phyloP scores from a whole-genome alignment of 2,329 filamentous ascomycete genomes.

The Helotiales sp. region DNA sequence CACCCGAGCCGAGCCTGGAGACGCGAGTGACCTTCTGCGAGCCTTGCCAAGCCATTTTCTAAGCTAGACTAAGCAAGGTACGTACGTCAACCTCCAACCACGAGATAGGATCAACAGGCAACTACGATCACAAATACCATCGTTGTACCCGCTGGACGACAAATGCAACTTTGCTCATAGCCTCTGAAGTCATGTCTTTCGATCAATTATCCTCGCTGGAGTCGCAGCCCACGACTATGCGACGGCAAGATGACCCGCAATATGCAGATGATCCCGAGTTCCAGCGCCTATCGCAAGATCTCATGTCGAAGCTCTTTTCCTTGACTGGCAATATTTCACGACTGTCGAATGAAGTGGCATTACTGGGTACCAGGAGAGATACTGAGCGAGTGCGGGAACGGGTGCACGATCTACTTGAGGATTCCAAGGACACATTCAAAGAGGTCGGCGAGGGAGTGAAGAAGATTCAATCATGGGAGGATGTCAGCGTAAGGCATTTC shows the following conservation, averaged over 20 bases:
- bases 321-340: constrained; percentile 86
- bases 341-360: constrained; percentile 78
- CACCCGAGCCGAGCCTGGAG: constrained; percentile 17
- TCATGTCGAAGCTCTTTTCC: constrained; percentile 87
- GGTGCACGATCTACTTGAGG: constrained; percentile 83
- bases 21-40: constrained; percentile 10
- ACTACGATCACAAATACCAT: constrained; percentile 4
- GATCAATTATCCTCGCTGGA: constrained; percentile 84
- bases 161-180: neutral
- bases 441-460: constrained; percentile 92
- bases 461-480: constrained; percentile 84
- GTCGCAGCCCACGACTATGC: constrained; percentile 69
- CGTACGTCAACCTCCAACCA: constrained; percentile 30
- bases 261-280: constrained; percentile 95
- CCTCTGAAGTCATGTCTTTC: constrained; percentile 71
- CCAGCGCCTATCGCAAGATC: constrained; percentile 74
- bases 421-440: constrained; percentile 84
- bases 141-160: neutral
- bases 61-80: constrained; percentile 16
- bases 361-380: constrained; percentile 87
- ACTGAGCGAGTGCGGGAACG: constrained; percentile 88
- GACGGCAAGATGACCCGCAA: constrained; percentile 67
- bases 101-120: constrained; percentile 23
- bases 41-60: constrained; percentile 11
- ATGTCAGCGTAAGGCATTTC: constrained; percentile 64